Percentiles rank a stretch among this genome's conserved stretches.
Conservation (phyloP, 2,329 filamentous ascomycete genomes). For the Fusarium sp. region DNA sequence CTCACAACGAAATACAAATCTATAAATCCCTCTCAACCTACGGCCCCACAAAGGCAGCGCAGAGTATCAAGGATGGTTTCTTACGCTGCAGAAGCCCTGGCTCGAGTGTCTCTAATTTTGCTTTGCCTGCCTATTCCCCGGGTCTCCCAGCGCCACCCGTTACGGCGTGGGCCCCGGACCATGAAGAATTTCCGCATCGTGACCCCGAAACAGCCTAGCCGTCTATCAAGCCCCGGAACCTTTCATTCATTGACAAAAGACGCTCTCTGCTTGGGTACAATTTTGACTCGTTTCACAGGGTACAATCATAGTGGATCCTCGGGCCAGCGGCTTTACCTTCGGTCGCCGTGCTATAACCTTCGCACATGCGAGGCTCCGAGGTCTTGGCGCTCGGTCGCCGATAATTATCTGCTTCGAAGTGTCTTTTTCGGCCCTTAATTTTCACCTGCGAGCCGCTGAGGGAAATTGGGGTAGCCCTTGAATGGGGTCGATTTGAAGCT, state of each 20-base stretch:
- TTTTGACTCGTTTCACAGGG: slow-evolving; percentile 25
- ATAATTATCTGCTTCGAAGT: slow-evolving; percentile 12
- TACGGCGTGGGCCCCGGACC: slow-evolving; percentile 37
- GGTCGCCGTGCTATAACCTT: slow-evolving; percentile 40
- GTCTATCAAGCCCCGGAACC: slow-evolving; percentile 14
- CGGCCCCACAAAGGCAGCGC: neutral
- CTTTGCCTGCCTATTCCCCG: slow-evolving; percentile 29
- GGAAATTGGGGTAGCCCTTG: slow-evolving; percentile 37
- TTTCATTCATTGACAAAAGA: slow-evolving; percentile 39
- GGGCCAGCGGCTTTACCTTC: slow-evolving; percentile 46
- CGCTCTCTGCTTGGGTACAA: slow-evolving; percentile 28
- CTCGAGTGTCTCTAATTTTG: slow-evolving; percentile 27
- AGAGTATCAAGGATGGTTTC: neutral
- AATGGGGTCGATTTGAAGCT: slow-evolving; percentile 28
- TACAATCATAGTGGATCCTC: slow-evolving; percentile 26
- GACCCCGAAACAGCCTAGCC: slow-evolving; percentile 38
- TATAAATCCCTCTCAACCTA: neutral
- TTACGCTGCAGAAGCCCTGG: slow-evolving; percentile 8
- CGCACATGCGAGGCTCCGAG: slow-evolving; percentile 42
- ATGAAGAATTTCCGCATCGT: slow-evolving; percentile 43
- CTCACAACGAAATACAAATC: neutral
- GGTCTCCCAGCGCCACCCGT: slow-evolving; percentile 32
- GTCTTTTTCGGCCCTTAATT: slow-evolving; percentile 14
- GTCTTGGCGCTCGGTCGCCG: slow-evolving; percentile 41
- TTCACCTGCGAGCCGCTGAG: slow-evolving; percentile 16